Evolutionary conservation across 768 basidiomycete species (phyloP).

Genomic region (Pleurotus sapidus): DNA sequence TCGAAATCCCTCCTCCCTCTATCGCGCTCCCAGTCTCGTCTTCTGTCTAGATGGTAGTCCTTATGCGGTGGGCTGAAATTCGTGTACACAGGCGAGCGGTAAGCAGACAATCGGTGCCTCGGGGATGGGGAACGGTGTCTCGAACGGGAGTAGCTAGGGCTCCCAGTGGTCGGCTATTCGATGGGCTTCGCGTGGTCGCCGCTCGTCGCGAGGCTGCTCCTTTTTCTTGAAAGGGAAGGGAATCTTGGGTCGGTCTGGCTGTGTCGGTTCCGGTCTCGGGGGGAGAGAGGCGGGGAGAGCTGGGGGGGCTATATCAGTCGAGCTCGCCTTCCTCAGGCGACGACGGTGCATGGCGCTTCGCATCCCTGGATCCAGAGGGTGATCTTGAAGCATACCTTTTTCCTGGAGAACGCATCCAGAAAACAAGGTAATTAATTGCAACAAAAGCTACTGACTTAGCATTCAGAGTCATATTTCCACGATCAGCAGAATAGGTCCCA

Average conservation of each 20-base stretch:
- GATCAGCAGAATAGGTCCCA: too few relatives aligned
- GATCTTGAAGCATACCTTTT: constrained; percentile 64
- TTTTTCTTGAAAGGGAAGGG: constrained; percentile 79
- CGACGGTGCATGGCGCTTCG: constrained; percentile 57
- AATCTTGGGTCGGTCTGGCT: constrained; percentile 41
- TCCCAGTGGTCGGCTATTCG: constrained; percentile 38
- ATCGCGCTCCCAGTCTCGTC: constrained; percentile 30
- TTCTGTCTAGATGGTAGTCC: constrained; percentile 29
- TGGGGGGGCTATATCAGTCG: constrained; percentile 47
- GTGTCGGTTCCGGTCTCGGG: constrained; percentile 15
- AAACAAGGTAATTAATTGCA: not conserved
- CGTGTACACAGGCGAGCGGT: constrained; percentile 27
- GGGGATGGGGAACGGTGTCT: constrained; percentile 35
- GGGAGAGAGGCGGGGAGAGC: constrained; percentile 10
- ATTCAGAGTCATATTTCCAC: too few relatives aligned
- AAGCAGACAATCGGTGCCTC: constrained; percentile 36
- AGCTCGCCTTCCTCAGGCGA: constrained; percentile 85
- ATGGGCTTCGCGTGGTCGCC: constrained; percentile 16
- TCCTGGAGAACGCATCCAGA: constrained; percentile 15
- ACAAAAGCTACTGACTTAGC: too few relatives aligned
- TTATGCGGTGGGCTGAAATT: constrained; percentile 37
- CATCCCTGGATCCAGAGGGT: constrained; percentile 42
- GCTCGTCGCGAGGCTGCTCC: not conserved
- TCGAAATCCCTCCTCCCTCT: constrained; percentile 5
- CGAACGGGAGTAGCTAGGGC: constrained; percentile 24